Conservation (phyloP, 192 early-diverging fungal species). For the Geranomyces variabilis region DNA sequence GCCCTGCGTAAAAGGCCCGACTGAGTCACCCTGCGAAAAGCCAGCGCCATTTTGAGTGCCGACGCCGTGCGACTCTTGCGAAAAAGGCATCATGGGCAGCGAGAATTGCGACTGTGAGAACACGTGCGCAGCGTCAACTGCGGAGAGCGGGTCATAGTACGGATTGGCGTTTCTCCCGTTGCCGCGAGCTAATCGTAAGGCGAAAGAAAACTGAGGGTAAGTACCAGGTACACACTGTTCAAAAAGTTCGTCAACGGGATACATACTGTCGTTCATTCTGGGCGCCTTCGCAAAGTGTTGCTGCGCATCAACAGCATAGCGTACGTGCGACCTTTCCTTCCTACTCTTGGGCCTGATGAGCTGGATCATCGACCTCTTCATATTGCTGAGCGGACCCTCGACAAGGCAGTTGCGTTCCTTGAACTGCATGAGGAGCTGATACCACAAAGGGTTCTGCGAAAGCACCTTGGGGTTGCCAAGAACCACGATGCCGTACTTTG, state of each 20-base stretch:
- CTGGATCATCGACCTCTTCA: conserved; percentile 88
- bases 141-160: conserved; percentile 37
- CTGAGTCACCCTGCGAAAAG: conserved; percentile 28
- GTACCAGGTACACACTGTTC: too few species aligned
- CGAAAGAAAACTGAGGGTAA: not conserved
- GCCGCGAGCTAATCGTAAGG: not conserved
- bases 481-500: conserved; percentile 44
- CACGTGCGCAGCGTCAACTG: conserved; percentile 28
- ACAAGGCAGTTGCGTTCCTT: conserved; percentile 88
- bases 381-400: conserved; percentile 87
- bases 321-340: not conserved
- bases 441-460: conserved; percentile 93
- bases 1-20: conserved; percentile 22
- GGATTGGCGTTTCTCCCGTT: conserved; percentile 22
- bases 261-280: conserved; percentile 27
- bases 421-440: conserved; percentile 92
- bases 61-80: conserved; percentile 20
- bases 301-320: conserved; percentile 38
- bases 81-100: conserved; percentile 33
- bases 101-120: conserved; percentile 40
- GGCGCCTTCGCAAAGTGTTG: conserved; percentile 40
- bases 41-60: not conserved
- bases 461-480: conserved; percentile 88
- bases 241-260: conserved; percentile 14
- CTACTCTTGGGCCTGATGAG: conserved; percentile 58